These are phyloP conservation scores for Umbelopsis vinacea DNA, from an alignment of 192 early-diverging fungal species.

Conservation along the genomic window DNA sequence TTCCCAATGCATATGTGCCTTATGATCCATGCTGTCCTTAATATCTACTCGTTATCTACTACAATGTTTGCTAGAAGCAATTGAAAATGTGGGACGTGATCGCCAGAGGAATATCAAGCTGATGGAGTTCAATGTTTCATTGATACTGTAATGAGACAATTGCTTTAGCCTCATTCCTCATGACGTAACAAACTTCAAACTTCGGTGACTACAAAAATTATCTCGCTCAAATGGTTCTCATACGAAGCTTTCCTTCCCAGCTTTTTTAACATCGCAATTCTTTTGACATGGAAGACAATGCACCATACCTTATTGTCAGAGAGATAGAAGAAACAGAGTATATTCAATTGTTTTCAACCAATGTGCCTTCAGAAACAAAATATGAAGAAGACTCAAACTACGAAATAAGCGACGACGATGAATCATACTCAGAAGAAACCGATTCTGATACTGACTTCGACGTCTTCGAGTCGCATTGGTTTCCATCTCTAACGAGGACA, in stretches of 20 bases:
- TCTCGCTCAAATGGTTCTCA: neutral
- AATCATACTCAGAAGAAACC: neutral
- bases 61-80: too few species aligned
- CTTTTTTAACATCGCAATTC: neutral
- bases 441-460: slow-evolving; percentile 4
- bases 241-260: neutral
- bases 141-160: too few species aligned
- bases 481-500: neutral
- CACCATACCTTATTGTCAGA: slow-evolving; percentile 9
- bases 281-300: slow-evolving; percentile 2
- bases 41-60: neutral
- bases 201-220: neutral
- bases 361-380: neutral
- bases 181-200: too few species aligned
- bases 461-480: neutral
- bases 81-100: too few species aligned
- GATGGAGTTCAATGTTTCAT: too few species aligned
- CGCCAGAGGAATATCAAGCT: too few species aligned
- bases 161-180: too few species aligned
- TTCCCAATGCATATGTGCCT: too few species aligned
- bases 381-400: neutral
- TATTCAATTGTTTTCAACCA: neutral
- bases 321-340: slow-evolving; percentile 20
- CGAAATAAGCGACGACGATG: slow-evolving; percentile 8
- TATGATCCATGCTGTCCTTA: neutral